Evolutionary conservation across 768 basidiomycete genomes (phyloP).

Genomic region (Mycena rosella): DNA sequence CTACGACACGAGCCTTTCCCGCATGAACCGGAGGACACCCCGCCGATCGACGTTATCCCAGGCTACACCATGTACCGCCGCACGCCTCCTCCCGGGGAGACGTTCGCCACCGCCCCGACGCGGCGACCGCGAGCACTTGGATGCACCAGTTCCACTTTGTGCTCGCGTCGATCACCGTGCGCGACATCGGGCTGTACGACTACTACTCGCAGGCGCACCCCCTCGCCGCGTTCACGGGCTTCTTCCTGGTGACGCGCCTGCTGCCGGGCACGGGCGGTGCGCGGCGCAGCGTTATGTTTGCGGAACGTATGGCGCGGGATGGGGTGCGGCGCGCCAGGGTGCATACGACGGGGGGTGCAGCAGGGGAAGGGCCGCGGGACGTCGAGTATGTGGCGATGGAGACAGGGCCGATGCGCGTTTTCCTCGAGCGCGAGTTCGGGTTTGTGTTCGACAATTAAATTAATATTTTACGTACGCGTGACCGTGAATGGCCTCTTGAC

Average conservation of each 20-base stretch:
- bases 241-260: slow-evolving; percentile 36
- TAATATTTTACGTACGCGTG: not conserved
- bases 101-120: slow-evolving; percentile 17
- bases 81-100: slow-evolving; percentile 5
- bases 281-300: slow-evolving; percentile 34
- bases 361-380: slow-evolving; percentile 36
- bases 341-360: slow-evolving; percentile 64
- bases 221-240: slow-evolving; percentile 36
- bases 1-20: slow-evolving; percentile 31
- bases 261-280: slow-evolving; percentile 37
- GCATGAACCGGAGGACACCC: slow-evolving; percentile 30
- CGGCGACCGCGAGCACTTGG: slow-evolving; percentile 17
- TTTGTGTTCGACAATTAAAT: slow-evolving; percentile 27
- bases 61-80: slow-evolving; percentile 36
- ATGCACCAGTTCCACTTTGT: slow-evolving; percentile 36
- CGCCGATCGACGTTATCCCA: slow-evolving; percentile 34
- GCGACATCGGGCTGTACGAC: slow-evolving; percentile 37
- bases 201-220: slow-evolving; percentile 35
- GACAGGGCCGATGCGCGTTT: slow-evolving; percentile 32
- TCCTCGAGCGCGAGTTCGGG: slow-evolving; percentile 33
- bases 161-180: slow-evolving; percentile 33
- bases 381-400: slow-evolving; percentile 33
- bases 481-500: not conserved
- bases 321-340: slow-evolving; percentile 53
- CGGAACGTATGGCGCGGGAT: slow-evolving; percentile 34